These are phyloP conservation scores for Aspergillus terreus DNA, from an alignment of 2,329 filamentous ascomycete genomes.

Conservation along the genomic window DNA sequence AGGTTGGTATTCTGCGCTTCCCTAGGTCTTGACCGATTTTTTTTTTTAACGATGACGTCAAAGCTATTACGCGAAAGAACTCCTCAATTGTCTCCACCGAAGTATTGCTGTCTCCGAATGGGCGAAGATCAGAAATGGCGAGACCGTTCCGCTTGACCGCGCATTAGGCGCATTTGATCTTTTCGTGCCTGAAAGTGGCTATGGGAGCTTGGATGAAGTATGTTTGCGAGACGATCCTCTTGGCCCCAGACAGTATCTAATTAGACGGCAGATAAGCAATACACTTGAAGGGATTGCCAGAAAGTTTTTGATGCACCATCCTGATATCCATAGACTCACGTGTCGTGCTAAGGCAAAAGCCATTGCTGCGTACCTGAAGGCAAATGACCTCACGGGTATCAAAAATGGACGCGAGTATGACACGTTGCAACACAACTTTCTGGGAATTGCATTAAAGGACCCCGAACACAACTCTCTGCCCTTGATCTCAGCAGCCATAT, in stretches of 20 bases:
- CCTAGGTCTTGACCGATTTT: not conserved
- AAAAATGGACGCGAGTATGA: slow-evolving; percentile 68
- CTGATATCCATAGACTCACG: slow-evolving; percentile 53
- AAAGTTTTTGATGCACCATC: slow-evolving; percentile 52
- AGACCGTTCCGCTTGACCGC: slow-evolving; percentile 62
- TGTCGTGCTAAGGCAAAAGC: slow-evolving; percentile 65
- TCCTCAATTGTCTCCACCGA: slow-evolving; percentile 77
- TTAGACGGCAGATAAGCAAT: slow-evolving; percentile 52
- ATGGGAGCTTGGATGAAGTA: slow-evolving; percentile 72
- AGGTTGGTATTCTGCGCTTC: slow-evolving; percentile 36
- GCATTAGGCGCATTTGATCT: slow-evolving; percentile 82
- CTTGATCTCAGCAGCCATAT: slow-evolving; percentile 82
- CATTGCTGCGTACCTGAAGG: slow-evolving; percentile 67
- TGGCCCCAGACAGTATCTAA: slow-evolving; percentile 7
- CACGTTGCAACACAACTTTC: slow-evolving; percentile 79
- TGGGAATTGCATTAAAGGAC: slow-evolving; percentile 74
- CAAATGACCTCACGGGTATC: slow-evolving; percentile 67
- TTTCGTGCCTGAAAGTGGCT: slow-evolving; percentile 72
- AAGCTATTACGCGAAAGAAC: slow-evolving; percentile 71
- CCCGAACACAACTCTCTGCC: slow-evolving; percentile 75
- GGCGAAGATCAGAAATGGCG: slow-evolving; percentile 53
- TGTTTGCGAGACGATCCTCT: slow-evolving; percentile 16
- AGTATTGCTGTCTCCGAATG: slow-evolving; percentile 75
- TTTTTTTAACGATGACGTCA: slow-evolving; percentile 2
- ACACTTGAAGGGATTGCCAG: slow-evolving; percentile 62